Percentiles rank a stretch among this genome's conserved stretches.
Evolutionary conservation across 129 eudicot genomes (phyloP).

Genomic region (Calendula officinalis): DNA sequence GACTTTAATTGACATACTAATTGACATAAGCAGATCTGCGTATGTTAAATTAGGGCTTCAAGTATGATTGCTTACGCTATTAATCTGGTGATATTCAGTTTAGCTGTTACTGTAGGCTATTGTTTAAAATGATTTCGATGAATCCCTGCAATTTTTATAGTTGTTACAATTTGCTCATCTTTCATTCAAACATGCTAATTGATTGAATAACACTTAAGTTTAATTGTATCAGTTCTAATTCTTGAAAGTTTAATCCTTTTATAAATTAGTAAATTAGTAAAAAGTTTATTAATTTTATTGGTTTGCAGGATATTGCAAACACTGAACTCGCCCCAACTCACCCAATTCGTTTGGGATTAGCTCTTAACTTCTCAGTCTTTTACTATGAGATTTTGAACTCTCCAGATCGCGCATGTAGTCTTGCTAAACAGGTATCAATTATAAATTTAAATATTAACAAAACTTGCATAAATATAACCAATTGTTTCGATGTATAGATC

Average conservation of each 20-base stretch:
- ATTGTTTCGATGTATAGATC: no score
- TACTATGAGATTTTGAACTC: no score
- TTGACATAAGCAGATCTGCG: background rate
- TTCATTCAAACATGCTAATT: constrained; percentile 12
- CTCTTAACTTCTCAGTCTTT: no score
- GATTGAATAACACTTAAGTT: background rate
- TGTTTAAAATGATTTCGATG: background rate
- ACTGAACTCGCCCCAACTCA: constrained; percentile 69
- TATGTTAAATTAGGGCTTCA: background rate
- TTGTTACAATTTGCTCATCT: background rate
- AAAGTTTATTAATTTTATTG: no score
- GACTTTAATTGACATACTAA: background rate
- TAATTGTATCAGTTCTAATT: background rate
- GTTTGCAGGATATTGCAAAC: constrained; percentile 57
- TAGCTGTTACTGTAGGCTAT: background rate
- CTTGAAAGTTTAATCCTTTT: background rate
- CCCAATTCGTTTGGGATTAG: constrained; percentile 62
- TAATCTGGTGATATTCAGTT: background rate
- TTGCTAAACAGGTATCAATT: constrained; percentile 58
- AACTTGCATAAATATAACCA: background rate
- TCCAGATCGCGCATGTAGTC: constrained; percentile 50
- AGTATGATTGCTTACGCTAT: background rate
- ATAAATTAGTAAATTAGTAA: no score
- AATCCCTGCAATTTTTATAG: background rate
- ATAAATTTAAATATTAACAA: background rate